Base-by-base conservation (phyloP, 2,329 filamentous ascomycete genomes). In the Claviceps fusiformis region DNA sequence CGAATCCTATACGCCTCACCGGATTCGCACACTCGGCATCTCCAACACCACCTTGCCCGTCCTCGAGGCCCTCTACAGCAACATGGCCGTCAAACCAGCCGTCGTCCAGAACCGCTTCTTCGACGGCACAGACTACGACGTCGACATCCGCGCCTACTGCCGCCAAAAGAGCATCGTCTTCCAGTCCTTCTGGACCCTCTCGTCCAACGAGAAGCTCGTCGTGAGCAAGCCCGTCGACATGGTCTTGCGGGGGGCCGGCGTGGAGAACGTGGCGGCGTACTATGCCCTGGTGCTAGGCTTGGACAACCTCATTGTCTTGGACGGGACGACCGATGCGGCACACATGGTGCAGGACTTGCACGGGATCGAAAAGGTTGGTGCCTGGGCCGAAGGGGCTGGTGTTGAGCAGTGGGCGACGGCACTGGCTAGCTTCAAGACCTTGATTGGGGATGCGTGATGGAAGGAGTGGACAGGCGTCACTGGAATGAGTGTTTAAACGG, bases 41-140 rank as follows among this genome's bases (percentile, higher is more conserved):
- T 89, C 86, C 54, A 93, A 93, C 67, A 78, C 80, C n/a, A 71
- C 74, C n/a, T 68, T 86, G 2, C 65, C 73, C 0, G 67, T 80
- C 1, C 73, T 93, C 0, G 65, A 76, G 53, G 67, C 70, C 5
- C 69, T 90, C 1, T 73, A 75, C 56, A 63, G 72, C 1, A 62
- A 70, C 19, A 71, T 73, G 3, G 68, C 62, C 0, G 58, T 73
- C 46, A 71, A 70, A 57, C 74, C 74, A 0, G 73, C 77, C 1
- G 77, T 90, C 1, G 83, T 91, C 5, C 88, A 93, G 70, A 92
- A 93, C 63, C 78, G 86, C 1, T 89, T 93, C 68, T 79, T 84
- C 63, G 68, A 71, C 1, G 68, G 71, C 2, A 85, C 81, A 0
- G 63, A 66, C 2, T 86, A 79, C 61, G 87, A 91, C 59, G 69